Evolutionary conservation across 345 rosid species (phyloP), one percentile per base, ranked within the genome.

Genomic region (Aquilaria malaccensis): DNA sequence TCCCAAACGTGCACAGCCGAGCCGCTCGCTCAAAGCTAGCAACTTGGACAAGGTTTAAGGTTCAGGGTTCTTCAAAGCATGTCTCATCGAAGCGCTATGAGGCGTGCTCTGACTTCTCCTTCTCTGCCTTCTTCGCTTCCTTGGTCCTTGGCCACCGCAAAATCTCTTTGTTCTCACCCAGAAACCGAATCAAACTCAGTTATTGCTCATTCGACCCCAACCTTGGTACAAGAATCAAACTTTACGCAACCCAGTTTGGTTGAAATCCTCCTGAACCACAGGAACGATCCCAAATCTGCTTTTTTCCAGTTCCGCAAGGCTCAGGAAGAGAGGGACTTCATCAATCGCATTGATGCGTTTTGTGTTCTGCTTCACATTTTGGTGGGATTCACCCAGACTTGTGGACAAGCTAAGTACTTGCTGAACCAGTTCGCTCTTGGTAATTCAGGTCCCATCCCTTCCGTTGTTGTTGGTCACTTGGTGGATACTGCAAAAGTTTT

Each of bases 311-410:
- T 71, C 69, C 53, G 48, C 7, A 45, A 61, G 62, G 74, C 63
- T 22, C 73, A 66, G 54, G 58, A 68, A 50, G 63, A 61, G 70
- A 72, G 74, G 4, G 83, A 78, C 10, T 72, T 79, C 37, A 57
- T 74, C 41, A 64, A 54, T 63, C 70, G 74, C 53, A 48, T 74
- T 2, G 85, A 80, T 60, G 56, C 69, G 47, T 71, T 85, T 11
- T 81, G 85, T 58, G 70, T 83, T 56, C 62, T 87, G 68, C 74
- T 89, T 73, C 91, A 85, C 75, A 70, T 89, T 63, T 71, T 86
- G 67, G 76, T 72, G 45, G 53, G 43, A 33, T 72, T 73, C 47
- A 47, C 63, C 0, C 56, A 74, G 71, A 80, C 76, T 33, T 54
- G 62, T 30, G 52, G 69, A 33, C 60, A 45, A 4, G 92, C 79